These are phyloP conservation scores for Cokeromyces recurvatus DNA, from an alignment of 371 early-diverging fungal species.

Conservation along the genomic window DNA sequence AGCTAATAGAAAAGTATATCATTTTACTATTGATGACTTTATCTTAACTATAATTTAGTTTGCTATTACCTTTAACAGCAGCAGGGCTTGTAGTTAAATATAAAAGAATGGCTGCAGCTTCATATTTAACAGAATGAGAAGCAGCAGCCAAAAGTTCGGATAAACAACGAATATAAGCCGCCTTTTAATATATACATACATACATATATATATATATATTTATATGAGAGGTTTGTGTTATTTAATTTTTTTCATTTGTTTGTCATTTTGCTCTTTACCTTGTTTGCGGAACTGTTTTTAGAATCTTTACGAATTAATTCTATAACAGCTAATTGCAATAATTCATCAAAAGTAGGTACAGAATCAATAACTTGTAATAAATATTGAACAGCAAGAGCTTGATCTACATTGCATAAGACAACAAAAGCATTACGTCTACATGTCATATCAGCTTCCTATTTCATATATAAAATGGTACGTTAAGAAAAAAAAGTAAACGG, in stretches of 20 bases:
- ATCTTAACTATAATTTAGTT: no score
- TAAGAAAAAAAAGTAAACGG: neutral
- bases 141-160: conserved; percentile 78
- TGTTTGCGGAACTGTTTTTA: conserved; percentile 71
- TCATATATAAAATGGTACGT: no score
- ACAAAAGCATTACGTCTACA: conserved; percentile 94
- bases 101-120: conserved; percentile 92
- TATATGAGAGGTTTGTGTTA: no score
- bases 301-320: conserved; percentile 94
- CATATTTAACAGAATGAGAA: conserved; percentile 91
- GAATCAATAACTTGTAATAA: conserved; percentile 68
- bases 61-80: conserved; percentile 75
- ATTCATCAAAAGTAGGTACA: conserved; percentile 81
- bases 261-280: conserved; percentile 41
- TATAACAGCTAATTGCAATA: conserved; percentile 88
- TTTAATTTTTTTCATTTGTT: no score
- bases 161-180: conserved; percentile 84
- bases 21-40: neutral
- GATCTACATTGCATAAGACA: conserved; percentile 79
- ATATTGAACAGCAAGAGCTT: conserved; percentile 79
- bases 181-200: conserved; percentile 30
- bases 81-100: conserved; percentile 81
- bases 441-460: conserved; percentile 86
- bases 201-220: neutral
- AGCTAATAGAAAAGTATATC: conserved; percentile 37